phyloP scores from a whole-genome alignment of 2,329 filamentous ascomycete genomes.

The Plenodomus tracheiphilus region DNA sequence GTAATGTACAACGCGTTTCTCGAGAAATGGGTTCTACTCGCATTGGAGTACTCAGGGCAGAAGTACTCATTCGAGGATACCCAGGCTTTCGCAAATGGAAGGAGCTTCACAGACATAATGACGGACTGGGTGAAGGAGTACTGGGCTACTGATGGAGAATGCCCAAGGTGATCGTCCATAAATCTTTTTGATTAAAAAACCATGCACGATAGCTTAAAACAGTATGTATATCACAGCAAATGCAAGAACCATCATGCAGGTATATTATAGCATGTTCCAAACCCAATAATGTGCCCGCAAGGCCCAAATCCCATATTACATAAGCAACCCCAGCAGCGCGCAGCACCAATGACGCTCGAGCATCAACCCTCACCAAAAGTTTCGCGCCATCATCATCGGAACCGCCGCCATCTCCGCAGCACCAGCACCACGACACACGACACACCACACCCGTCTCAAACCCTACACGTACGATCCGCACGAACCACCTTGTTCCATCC shows the following conservation, averaged over 20 bases:
- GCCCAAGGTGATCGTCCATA: constrained; percentile 11
- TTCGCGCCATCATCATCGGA: constrained; percentile 26
- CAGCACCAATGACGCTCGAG: constrained; percentile 14
- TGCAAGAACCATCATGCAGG: too few relatives aligned
- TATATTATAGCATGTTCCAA: too few relatives aligned
- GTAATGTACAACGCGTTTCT: constrained; percentile 92
- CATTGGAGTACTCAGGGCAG: constrained; percentile 65
- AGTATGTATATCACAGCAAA: too few relatives aligned
- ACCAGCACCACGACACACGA: constrained; percentile 2
- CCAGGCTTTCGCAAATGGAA: constrained; percentile 55
- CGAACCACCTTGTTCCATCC: not conserved
- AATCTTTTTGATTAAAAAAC: too few relatives aligned
- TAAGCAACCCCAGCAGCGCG: constrained; percentile 2
- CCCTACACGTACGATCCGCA: constrained; percentile 12
- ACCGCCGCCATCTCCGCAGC: constrained; percentile 10
- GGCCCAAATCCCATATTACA: constrained; percentile 3
- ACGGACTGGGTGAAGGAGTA: constrained; percentile 62
- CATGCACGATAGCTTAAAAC: too few relatives aligned
- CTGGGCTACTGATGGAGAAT: constrained; percentile 49
- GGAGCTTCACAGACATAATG: constrained; percentile 61
- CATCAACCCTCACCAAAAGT: constrained; percentile 16
- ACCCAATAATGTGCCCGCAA: constrained; percentile 1
- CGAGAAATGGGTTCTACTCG: constrained; percentile 76
- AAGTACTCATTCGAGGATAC: constrained; percentile 56
- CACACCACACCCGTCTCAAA: too few relatives aligned